Evolutionary conservation across 768 basidiomycete species (phyloP).

Genomic region (Clathrus columnatus): DNA sequence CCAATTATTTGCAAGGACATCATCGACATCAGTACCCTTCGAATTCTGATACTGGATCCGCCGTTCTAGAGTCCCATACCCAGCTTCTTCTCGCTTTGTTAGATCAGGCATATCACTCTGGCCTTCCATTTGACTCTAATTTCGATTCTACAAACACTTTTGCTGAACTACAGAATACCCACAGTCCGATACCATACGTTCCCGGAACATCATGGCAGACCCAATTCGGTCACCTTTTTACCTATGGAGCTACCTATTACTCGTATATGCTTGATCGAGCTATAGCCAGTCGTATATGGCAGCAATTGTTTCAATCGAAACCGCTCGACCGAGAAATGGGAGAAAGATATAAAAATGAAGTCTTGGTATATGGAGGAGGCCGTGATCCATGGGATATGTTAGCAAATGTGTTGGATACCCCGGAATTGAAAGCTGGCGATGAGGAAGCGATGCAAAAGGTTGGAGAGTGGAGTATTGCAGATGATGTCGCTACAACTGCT

Average conservation of each 20-base stretch:
- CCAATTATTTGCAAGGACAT: too few relatives aligned
- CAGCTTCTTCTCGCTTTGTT: conserved; percentile 85
- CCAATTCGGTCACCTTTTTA: conserved; percentile 90
- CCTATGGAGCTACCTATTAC: conserved; percentile 97
- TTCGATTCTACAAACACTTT: conserved; percentile 73
- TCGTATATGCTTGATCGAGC: conserved; percentile 95
- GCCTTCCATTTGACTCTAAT: conserved; percentile 37
- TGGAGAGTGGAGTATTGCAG: conserved; percentile 80
- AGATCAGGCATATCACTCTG: conserved; percentile 87
- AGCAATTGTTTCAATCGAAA: conserved; percentile 55
- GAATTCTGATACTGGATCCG: conserved; percentile 33
- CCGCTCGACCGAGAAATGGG: conserved; percentile 68
- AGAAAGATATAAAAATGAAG: conserved; percentile 68
- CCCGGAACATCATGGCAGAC: conserved; percentile 88
- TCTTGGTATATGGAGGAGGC: conserved; percentile 79
- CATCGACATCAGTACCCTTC: conserved; percentile 21
- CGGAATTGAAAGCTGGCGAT: conserved; percentile 63
- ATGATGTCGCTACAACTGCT: conserved; percentile 49
- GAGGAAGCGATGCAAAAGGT: conserved; percentile 82
- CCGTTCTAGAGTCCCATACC: conserved; percentile 74
- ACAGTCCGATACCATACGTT: conserved; percentile 78
- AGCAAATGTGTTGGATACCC: conserved; percentile 52
- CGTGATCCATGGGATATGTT: conserved; percentile 95
- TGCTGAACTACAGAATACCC: conserved; percentile 50
- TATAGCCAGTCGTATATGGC: conserved; percentile 90